Base-by-base conservation (phyloP, 768 basidiomycete genomes). In the Russula foetens region DNA sequence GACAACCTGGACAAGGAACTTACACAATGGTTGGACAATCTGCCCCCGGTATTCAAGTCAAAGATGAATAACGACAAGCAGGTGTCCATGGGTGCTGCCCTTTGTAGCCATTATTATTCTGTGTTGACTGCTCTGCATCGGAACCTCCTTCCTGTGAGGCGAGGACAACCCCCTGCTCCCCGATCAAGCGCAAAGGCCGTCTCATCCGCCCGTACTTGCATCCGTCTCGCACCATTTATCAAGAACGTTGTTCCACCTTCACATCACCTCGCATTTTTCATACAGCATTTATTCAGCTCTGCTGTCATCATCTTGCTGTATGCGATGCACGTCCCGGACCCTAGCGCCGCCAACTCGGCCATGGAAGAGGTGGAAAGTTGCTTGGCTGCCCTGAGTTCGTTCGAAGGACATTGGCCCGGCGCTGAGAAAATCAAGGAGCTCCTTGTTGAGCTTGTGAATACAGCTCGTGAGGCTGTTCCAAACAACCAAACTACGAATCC, bases 31-130 rank as follows among this genome's bases (percentile, higher is more conserved):
- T 88, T 89, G 67, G 87, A 92, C 21, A 79, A 88, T 29, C 77
- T 93, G 35, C 90, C 89, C 3, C 66, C 75, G 4, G 79, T 79
- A 39, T 90, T 92, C 81, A 90, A 89, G 74, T 85, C 85, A 4
- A 78, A 83, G 60, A 84, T 81, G 15, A 75, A 81, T 62, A 90
- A 83, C 26, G 85, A 89, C 60, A 84, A 89, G 69, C 88, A 92
- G 71, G 87, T 88, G 26, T 86, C 88, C 1, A 89, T 92, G 85
- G 88, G 87, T 12, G 86, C 88, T 45, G 86, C 91, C 39, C 79
- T 93, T 12, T 91, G 85, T 79, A 90, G 89, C 67, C 90, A 92
- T 69, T 93, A 92, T 69, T 94, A 94, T 72, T 92, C 90, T 17
- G 80, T 93, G 45, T 75, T 92, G 67, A 91, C 89, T 4, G 91